These are phyloP conservation scores for Toxoplasma gondii DNA, from an alignment of 169 alveolate genomes.

Conservation along the genomic window DNA sequence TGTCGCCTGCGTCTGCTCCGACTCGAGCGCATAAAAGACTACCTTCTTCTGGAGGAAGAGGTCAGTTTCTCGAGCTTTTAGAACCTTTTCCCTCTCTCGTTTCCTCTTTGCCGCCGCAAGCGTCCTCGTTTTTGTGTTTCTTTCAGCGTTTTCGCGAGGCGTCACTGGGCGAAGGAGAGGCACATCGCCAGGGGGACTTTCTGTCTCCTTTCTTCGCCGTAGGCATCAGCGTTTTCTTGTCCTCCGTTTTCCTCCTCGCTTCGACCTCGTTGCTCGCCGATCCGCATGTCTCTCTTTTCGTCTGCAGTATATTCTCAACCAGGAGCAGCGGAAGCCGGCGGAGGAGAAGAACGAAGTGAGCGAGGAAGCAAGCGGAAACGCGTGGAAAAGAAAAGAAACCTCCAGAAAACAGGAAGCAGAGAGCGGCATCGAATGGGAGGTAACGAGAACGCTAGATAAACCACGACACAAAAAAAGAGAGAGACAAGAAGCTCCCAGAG, in stretches of 20 bases:
- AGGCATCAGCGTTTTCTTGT: too few species aligned
- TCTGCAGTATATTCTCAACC: constrained; percentile 72
- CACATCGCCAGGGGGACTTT: too few species aligned
- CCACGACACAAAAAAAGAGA: background rate
- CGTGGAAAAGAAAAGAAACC: background rate
- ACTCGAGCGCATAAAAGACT: constrained; percentile 72
- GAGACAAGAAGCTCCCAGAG: background rate
- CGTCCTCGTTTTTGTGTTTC: too few species aligned
- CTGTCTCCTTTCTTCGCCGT: too few species aligned
- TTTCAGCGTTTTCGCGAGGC: too few species aligned
- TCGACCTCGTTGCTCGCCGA: too few species aligned
- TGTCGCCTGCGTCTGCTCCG: constrained; percentile 75
- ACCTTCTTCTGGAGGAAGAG: constrained; percentile 75
- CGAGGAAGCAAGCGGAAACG: background rate
- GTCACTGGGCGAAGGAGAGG: too few species aligned
- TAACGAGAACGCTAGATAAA: background rate
- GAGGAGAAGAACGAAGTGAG: constrained; percentile 68
- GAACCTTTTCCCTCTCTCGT: too few species aligned
- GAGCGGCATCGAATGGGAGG: background rate
- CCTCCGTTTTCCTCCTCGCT: too few species aligned
- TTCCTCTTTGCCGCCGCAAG: too few species aligned
- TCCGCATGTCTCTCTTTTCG: background rate
- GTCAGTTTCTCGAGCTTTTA: background rate
- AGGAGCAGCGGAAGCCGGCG: constrained; percentile 72
- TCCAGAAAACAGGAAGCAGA: background rate